Evolutionary conservation across 257 asterid genomes (phyloP), one percentile per base, ranked within the genome.

Genomic region (Rauvolfia tetraphylla): DNA sequence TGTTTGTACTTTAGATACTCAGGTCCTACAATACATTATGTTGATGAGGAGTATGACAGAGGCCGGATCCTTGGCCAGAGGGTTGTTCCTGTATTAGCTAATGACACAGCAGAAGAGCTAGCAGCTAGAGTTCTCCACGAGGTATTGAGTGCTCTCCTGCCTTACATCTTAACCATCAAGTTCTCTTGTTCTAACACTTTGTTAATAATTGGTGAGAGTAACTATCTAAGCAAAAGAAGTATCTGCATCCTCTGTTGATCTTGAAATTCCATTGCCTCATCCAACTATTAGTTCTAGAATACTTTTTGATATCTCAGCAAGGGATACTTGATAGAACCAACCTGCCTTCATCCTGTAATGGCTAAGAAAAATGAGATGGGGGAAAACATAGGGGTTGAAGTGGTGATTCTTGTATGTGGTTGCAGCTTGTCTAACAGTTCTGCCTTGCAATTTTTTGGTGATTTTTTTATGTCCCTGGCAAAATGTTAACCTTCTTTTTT

Each of bases 21-120:
- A 44, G 97, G 97, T 59, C 86, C 97, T 20, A 87, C 97, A n/a
- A 78, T 92, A 59, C 97, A 90, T 80, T 87, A 79, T 79, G 96
- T 92, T 22, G 97, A 92, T 34, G 97, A 90, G 83, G 80, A 89
- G 56, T 92, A 88, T 72, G 97, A 92, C 74, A 92, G 92, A 20
- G 98, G 97, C 0, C 90, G 92, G 66, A 92, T 92, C 80, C 93
- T 92, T 68, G 97, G 96, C 78, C 97, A 92, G 81, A 79, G 86
- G 72, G 83, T 83, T 33, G 97, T 93, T 54, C 96, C 92, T n/a
- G 98, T 93, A 71, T 92, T 86, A 12, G 90, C 93, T 27, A 84
- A 79, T 38, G 97, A 93, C 86, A 87, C 95, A 5, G 86, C 96
- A 68, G 96, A 93, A 75, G 91, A 87, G 71, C 88, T 93, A 49